These are phyloP conservation scores for Zoysia matrella DNA, from an alignment of 202 grass and related monocot species.

Conservation along the genomic window DNA sequence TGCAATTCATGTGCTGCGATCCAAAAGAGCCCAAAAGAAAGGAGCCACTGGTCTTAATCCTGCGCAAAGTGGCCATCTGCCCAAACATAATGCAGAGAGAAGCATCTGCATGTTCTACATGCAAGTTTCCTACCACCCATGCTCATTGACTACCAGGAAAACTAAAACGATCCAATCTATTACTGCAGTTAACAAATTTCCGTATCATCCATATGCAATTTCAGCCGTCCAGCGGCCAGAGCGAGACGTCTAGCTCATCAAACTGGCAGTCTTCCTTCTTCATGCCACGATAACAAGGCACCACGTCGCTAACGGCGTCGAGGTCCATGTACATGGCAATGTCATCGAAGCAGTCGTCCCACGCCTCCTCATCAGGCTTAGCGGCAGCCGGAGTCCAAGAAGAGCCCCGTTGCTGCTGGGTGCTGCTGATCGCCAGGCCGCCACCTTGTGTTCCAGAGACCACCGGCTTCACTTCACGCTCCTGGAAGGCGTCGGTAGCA, in stretches of 20 bases:
- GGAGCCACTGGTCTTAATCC: background rate
- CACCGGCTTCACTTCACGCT: slow-evolving; percentile 32
- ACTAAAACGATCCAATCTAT: background rate
- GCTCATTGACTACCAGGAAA: background rate
- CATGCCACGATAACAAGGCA: slow-evolving; percentile 15
- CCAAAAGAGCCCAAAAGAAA: background rate
- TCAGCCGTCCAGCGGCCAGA: slow-evolving; percentile 32
- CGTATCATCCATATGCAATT: background rate
- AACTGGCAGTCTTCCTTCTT: slow-evolving; percentile 20
- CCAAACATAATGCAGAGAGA: background rate
- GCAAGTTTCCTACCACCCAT: background rate
- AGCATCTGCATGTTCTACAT: background rate
- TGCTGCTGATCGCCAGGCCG: background rate
- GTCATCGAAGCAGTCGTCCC: slow-evolving; percentile 32
- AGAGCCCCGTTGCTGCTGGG: slow-evolving; percentile 1
- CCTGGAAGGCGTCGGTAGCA: background rate
- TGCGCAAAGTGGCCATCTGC: background rate
- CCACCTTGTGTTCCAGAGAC: slow-evolving; percentile 3
- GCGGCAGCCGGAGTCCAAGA: slow-evolving; percentile 2
- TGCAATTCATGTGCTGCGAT: no score
- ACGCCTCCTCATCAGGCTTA: background rate
- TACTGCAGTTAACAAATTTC: slow-evolving; percentile 16
- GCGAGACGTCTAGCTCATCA: slow-evolving; percentile 36
- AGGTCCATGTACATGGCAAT: slow-evolving; percentile 46
- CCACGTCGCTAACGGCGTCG: slow-evolving; percentile 15